Evolutionary conservation across 306 rosid species (phyloP), one percentile per base, ranked within the genome.

Genomic region (Canavalia ensiformis): DNA sequence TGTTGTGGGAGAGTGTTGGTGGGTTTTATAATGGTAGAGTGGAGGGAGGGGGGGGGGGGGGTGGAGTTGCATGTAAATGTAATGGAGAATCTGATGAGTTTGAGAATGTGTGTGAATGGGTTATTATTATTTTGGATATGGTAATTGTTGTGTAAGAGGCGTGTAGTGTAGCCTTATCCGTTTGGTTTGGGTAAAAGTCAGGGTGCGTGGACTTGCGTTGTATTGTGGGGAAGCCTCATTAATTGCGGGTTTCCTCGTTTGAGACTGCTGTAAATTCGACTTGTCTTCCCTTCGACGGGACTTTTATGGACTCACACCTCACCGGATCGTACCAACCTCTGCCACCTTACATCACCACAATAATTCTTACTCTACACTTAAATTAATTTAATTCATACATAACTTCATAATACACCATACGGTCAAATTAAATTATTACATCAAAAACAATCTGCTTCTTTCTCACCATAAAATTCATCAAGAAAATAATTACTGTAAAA

Each of bases 191-290:
- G 52, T 66, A 57, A 57, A 51, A 7, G 72, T 28, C 18, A 3
- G 8, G 10, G 6, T 65, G 76, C 69, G 70, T 66, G 84, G 81
- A 81, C 80, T 81, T 65, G 50, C 5, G 65, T 7, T 44, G 42
- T 44, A 54, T 46, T 58, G 77, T 69, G 78, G 63, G 78, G 78
- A 1, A 39, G 33, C 44, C 7, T 74, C 65, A 52, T 31, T 81
- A 12, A 65, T 42, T 66, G 68, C 0, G 30, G 4, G 28, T 68
- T 80, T 81, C 68, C 80, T 64, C 47, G 11, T 73, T 52, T 52
- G 5, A 72, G 34, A 39, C 18, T 13, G 41, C 58, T 18, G 81
- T 75, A 49, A 76, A 68, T 68, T 75, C 68, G 3, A 46, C 49
- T 75, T 68, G 72, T 68, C 72, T 35, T 49, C 3, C 11, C 6